Evolutionary conservation across 768 basidiomycete species (phyloP), one percentile per base, ranked within the genome.

Genomic region (Tylopilus sp.): DNA sequence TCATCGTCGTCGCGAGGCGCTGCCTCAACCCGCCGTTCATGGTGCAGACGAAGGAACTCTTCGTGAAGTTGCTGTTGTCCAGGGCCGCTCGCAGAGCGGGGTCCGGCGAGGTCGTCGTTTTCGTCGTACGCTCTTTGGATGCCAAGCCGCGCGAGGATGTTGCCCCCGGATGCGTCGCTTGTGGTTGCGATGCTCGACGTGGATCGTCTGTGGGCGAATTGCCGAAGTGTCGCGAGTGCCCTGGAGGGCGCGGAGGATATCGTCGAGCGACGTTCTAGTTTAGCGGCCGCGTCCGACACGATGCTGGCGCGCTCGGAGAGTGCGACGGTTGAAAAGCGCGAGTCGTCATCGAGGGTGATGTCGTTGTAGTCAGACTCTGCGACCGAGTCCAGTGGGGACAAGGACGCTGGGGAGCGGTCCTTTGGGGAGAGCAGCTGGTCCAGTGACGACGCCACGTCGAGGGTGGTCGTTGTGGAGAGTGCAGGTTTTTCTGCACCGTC

Each of bases 51-150:
- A 45, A 79, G 75, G 57, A 91, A 91, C 55, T 88, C 88, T 61
- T 88, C 84, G 57, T 88, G 88, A 36, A 91, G 69, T 59, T 82
- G 85, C 45, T 82, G 77, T 58, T 83, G 80, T 3, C 84, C 86
- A n/a, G n/a, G n/a, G 52, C 86, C 85, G 33, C 82, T 54, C 55
- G 82, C 82, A 33, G 64, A 69, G 51, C 83, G 73, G 39, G 72
- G 68, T 1, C 69, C 68, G 20, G 69, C 67, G 6, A 64, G 40
- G 35, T 69, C 66, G 35, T 69, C 66, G 20, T 63, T 65, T 39
- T 76, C 75, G 9, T 79, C 76, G n/a, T 67, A 62, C 8, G 57
- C 59, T 46, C 71, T 71, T 57, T 79, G 79, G 13, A 75, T 54
- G 36, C 81, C 83, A 40, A 82, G 64, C 13, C 80, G 74, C 20